A percentile compares a stretch with the other conserved stretches of the same genome.
Conservation (phyloP, 2,329 filamentous ascomycete species). For the Stachybotrys chlorohalonatus region DNA sequence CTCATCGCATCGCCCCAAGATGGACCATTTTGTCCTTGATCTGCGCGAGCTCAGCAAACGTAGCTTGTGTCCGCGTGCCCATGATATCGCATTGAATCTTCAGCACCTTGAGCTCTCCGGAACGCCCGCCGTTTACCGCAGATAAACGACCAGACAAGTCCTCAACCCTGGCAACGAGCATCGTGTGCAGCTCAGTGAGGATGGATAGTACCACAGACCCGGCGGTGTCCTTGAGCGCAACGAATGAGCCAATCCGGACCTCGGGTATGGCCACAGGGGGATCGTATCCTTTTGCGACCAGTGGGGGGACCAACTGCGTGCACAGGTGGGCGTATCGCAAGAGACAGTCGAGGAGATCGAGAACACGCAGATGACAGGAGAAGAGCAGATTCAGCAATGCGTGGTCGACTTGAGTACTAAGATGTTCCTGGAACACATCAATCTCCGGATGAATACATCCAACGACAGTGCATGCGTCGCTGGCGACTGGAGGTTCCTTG, state of each 20-base stretch:
- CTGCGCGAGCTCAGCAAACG: conserved; percentile 8
- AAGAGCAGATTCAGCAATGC: conserved; percentile 26
- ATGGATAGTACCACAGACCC: conserved; percentile 22
- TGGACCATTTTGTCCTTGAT: conserved; percentile 1
- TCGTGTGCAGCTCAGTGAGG: conserved; percentile 19
- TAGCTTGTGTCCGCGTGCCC: conserved; percentile 9
- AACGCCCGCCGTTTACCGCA: conserved; percentile 1
- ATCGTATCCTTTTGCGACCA: conserved; percentile 14
- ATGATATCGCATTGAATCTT: conserved; percentile 17
- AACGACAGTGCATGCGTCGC: conserved; percentile 15
- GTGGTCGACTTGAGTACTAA: conserved; percentile 16
- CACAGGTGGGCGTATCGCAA: conserved; percentile 21
- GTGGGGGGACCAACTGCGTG: conserved; percentile 14
- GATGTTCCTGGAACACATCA: conserved; percentile 6
- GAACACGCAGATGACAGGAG: conserved; percentile 26
- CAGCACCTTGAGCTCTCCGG: conserved; percentile 12
- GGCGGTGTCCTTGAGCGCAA: conserved; percentile 21
- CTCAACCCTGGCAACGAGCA: conserved; percentile 9
- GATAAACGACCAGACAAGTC: conserved; percentile 6
- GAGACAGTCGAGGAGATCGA: conserved; percentile 26
- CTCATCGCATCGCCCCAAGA: neutral
- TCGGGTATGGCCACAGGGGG: conserved; percentile 27
- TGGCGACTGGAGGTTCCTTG: conserved; percentile 1
- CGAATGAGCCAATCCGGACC: conserved; percentile 29
- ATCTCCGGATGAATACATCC: conserved; percentile 22